Conservation (phyloP, 441 rosid genomes). For the Aleurites moluccanus region DNA sequence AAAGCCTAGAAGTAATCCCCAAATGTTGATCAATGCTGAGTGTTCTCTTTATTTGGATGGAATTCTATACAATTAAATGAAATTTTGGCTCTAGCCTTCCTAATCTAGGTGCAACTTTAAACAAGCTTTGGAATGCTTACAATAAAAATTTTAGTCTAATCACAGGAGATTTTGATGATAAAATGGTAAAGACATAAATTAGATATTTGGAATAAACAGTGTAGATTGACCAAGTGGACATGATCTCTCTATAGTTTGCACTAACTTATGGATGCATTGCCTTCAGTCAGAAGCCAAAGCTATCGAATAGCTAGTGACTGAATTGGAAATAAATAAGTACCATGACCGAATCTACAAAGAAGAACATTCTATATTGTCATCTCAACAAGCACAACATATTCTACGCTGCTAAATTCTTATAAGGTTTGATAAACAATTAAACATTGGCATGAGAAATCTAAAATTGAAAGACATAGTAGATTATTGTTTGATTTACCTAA, state of each 20-base stretch:
- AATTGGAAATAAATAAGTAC: neutral
- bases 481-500: neutral
- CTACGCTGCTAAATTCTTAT: neutral
- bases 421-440: conserved; percentile 1
- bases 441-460: neutral
- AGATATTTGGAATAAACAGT: neutral
- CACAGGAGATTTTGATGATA: neutral
- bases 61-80: neutral
- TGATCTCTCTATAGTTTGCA: too few species aligned
- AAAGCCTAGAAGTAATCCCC: neutral
- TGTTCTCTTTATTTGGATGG: neutral
- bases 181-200: neutral
- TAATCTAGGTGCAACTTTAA: conserved; percentile 3
- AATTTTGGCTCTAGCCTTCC: neutral
- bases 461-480: neutral
- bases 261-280: neutral
- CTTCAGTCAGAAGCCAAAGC: neutral
- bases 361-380: neutral
- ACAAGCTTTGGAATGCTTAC: neutral
- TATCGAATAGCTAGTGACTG: neutral
- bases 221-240: neutral
- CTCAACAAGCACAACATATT: neutral
- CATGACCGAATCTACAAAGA: neutral
- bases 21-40: neutral
- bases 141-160: neutral